Conservation (phyloP, 371 early-diverging fungal genomes). For the Mortierella sp. region DNA sequence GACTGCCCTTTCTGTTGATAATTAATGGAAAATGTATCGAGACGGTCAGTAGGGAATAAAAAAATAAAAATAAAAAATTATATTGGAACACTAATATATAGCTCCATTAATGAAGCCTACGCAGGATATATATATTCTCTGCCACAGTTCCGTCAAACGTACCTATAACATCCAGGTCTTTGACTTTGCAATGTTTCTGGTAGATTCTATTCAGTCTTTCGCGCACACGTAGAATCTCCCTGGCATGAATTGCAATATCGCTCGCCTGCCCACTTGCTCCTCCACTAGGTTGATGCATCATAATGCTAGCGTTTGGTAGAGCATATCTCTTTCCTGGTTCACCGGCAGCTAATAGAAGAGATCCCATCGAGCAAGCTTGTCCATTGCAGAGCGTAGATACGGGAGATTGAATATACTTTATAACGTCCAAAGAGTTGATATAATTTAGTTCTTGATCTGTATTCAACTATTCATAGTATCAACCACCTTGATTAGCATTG, state of each 20-base stretch:
- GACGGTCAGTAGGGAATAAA: too few species aligned
- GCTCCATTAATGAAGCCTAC: too few species aligned
- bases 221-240: slow-evolving; percentile 94
- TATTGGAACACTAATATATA: too few species aligned
- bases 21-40: neutral
- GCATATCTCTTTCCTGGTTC: slow-evolving; percentile 90
- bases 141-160: slow-evolving; percentile 25
- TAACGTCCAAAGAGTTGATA: too few species aligned
- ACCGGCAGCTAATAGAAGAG: slow-evolving; percentile 90
- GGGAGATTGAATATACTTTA: slow-evolving; percentile 90
- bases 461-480: neutral
- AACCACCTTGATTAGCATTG: neutral
- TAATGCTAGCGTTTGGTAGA: slow-evolving; percentile 93
- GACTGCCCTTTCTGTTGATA: slow-evolving; percentile 80
- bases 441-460: too few species aligned
- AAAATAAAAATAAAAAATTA: too few species aligned
- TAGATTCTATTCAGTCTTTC: slow-evolving; percentile 91
- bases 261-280: slow-evolving; percentile 97
- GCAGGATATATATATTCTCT: too few species aligned
- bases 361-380: slow-evolving; percentile 98
- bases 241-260: slow-evolving; percentile 97
- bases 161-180: slow-evolving; percentile 87
- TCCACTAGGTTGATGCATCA: slow-evolving; percentile 98
- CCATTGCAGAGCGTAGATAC: slow-evolving; percentile 96
- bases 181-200: slow-evolving; percentile 86